phyloP scores from a whole-genome alignment of 805 yeast species.

The Teunomyces tritomae region DNA sequence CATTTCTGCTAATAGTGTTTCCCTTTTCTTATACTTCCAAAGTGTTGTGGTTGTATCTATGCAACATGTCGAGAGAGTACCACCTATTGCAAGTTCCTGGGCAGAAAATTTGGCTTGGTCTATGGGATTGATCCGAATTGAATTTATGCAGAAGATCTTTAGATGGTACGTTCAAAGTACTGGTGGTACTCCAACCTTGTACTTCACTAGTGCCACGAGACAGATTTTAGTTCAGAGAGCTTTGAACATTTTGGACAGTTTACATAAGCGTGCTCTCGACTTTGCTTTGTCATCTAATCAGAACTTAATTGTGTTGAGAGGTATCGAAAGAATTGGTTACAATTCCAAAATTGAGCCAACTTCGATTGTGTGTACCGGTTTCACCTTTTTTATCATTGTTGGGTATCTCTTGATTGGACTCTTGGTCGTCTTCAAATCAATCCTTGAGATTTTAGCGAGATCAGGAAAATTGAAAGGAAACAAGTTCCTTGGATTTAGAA shows the following conservation, averaged over 20 bases:
- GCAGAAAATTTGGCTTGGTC: slow-evolving; percentile 92
- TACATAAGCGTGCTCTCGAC: slow-evolving; percentile 34
- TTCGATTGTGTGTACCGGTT: slow-evolving; percentile 80
- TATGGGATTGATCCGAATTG: slow-evolving; percentile 78
- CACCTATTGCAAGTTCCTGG: slow-evolving; percentile 94
- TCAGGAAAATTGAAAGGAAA: slow-evolving; percentile 49
- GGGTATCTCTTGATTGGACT: slow-evolving; percentile 69
- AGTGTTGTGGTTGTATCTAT: slow-evolving; percentile 78
- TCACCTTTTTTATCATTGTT: slow-evolving; percentile 77
- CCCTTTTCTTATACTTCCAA: slow-evolving; percentile 85
- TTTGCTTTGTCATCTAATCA: slow-evolving; percentile 48
- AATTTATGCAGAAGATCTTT: slow-evolving; percentile 81
- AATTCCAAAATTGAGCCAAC: slow-evolving; percentile 77
- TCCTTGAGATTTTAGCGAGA: slow-evolving; percentile 46
- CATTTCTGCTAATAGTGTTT: slow-evolving; percentile 80
- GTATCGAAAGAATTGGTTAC: slow-evolving; percentile 81
- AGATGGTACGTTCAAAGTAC: slow-evolving; percentile 86
- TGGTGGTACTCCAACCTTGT: slow-evolving; percentile 79
- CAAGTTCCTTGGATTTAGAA: slow-evolving; percentile 48
- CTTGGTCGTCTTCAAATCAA: slow-evolving; percentile 53
- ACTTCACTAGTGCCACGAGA: slow-evolving; percentile 57
- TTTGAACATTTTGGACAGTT: slow-evolving; percentile 25
- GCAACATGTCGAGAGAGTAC: slow-evolving; percentile 82
- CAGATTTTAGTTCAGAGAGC: slow-evolving; percentile 78
- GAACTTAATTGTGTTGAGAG: slow-evolving; percentile 68